Evolutionary conservation across 2,329 filamentous ascomycete genomes (phyloP).

Genomic region (Nothopassalora personata): DNA sequence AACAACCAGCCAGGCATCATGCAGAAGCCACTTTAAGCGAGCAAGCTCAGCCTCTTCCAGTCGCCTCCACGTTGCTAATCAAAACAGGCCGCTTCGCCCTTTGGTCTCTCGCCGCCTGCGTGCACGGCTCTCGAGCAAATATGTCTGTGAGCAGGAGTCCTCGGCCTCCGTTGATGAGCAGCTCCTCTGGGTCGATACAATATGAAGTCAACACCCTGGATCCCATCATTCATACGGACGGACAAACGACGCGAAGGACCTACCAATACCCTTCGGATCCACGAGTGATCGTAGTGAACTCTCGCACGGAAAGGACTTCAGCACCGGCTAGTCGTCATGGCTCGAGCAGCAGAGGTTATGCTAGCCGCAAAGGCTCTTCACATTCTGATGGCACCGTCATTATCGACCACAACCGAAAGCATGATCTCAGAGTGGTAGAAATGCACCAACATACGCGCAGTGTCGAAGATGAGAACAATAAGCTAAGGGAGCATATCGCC

Average conservation of each 20-base stretch:
- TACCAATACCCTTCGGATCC: neutral
- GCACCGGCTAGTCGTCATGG: neutral
- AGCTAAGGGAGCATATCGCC: neutral
- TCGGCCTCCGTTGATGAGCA: neutral
- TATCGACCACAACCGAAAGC: neutral
- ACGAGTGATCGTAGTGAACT: neutral
- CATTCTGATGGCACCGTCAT: neutral
- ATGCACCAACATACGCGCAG: neutral
- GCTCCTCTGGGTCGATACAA: neutral
- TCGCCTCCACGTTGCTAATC: neutral
- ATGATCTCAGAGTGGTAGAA: neutral
- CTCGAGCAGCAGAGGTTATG: neutral
- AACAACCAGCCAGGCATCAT: neutral
- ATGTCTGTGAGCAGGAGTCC: neutral
- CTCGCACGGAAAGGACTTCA: neutral
- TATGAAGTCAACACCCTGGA: neutral
- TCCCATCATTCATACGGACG: neutral
- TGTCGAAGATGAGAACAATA: neutral
- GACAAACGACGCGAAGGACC: neutral
- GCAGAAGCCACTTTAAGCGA: neutral
- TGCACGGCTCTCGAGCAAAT: neutral
- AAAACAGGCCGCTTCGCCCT: neutral
- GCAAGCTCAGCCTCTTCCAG: neutral
- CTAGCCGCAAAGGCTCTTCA: neutral
- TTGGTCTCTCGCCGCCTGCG: neutral